These are phyloP conservation scores for Fonsecaea monophora DNA, from an alignment of 2,329 filamentous ascomycete species.

Conservation along the genomic window DNA sequence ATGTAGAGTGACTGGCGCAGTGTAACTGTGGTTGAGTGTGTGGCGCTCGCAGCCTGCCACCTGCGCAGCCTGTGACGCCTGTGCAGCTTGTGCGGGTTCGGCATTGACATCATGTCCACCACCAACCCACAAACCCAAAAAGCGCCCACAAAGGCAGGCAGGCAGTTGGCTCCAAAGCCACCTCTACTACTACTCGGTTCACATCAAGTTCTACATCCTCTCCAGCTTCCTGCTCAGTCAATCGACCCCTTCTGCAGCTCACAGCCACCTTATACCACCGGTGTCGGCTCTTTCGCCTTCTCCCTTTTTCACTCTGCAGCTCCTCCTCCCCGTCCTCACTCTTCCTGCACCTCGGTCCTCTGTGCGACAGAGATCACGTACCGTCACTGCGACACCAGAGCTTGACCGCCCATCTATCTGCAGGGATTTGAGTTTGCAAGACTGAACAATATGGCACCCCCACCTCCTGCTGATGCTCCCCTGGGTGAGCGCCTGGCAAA, in stretches of 20 bases:
- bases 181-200: background rate
- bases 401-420: constrained; percentile 33
- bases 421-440: constrained; percentile 4
- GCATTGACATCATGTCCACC: constrained; percentile 2
- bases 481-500: constrained; percentile 75
- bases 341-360: background rate
- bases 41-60: background rate
- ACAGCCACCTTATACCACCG: background rate
- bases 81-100: background rate
- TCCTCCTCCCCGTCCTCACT: background rate
- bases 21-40: constrained; percentile 1
- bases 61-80: no score
- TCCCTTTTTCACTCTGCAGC: background rate
- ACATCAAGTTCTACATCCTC: background rate
- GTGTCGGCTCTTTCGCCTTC: background rate
- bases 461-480: constrained; percentile 72
- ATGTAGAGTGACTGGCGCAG: no score
- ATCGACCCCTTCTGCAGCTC: background rate
- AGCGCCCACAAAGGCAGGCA: background rate
- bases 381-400: background rate
- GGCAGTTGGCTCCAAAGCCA: background rate
- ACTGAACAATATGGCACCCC: constrained; percentile 68
- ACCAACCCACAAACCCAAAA: background rate
- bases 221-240: background rate
- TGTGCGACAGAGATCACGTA: background rate